Base-by-base conservation (phyloP, 192 early-diverging fungal genomes). In the Backusella mclennaniae region DNA sequence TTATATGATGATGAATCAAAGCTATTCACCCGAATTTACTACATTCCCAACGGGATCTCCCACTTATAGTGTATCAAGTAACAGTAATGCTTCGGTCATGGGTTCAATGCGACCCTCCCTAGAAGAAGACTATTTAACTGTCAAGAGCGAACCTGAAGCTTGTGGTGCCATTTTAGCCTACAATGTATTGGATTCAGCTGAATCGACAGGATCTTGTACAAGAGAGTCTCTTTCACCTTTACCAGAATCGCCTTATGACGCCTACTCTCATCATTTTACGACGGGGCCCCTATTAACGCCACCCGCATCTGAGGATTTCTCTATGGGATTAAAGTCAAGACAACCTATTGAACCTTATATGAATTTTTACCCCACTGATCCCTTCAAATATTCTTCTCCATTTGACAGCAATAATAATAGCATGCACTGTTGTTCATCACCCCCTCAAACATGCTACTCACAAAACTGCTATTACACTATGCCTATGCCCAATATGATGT, bases 181-280 rank as follows among this genome's bases (percentile, higher is more conserved):
- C 21, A 29, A 1, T 17, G 0, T 31, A 72, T 72, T 31, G 19
- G 39, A 31, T 44, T 19, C 29, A 29, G 5, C 42, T 6, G 23
- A 52, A 31, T 23, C 38, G 31, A 72, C 39, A 12, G 23, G 70
- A 44, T 21, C 42, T 33, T 39, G 29, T 17, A 49, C 41, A 41
- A 44, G 41, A 66, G 63, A 67, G 15, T 35, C 42, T 19, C 36
- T 67, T 19, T 75, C 73, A 75, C 73, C 73, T 66, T 39, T 75
- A 8, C 73, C 73, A 36, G 73, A 75, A 66, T 67, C 73, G 39
- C 66, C 35, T 21, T 75, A 75, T 44, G 73, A 75, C 73, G 39
- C 56, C 17, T 75, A 75, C 66, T 41, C 73, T 67, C 56, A 75
- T 6, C 73, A 75, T 36, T 67, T 66, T 9, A 33, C 73, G 39